phyloP scores from a whole-genome alignment of 495 filamentous ascomycete genomes.

The Tuber microsphaerosporum region DNA sequence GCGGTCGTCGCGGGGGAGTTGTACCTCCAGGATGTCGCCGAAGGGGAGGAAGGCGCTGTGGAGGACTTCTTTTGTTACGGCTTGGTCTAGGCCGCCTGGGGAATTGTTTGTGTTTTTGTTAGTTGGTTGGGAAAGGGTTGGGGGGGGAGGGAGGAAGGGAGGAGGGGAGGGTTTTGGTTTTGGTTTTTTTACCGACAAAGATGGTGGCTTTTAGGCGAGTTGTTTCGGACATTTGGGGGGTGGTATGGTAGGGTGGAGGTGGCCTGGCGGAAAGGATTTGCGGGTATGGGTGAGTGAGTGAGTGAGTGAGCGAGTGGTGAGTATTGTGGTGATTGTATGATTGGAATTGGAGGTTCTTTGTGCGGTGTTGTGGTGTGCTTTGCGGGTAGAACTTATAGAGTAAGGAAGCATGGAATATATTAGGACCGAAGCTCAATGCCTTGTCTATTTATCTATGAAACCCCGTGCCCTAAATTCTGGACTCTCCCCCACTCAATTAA shows the following conservation, averaged over 20 bases:
- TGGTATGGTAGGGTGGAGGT: conserved; percentile 12
- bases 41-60: conserved; percentile 93
- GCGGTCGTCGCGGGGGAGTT: conserved; percentile 75
- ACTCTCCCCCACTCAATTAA: neutral
- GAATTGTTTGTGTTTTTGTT: neutral
- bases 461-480: neutral
- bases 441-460: neutral
- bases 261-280: neutral
- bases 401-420: no score
- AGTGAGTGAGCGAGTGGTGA: no score
- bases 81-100: conserved; percentile 61
- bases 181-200: conserved; percentile 57
- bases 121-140: conserved; percentile 5
- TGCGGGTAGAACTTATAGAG: no score
- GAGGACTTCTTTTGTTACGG: conserved; percentile 64
- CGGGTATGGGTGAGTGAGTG: no score
- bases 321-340: no score
- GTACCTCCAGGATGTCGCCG: conserved; percentile 83
- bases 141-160: no score
- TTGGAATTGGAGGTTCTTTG: no score
- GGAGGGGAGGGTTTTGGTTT: no score
- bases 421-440: no score
- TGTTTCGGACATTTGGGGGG: conserved; percentile 60
- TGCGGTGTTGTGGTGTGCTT: no score
- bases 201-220: conserved; percentile 82